Evolutionary conservation across 2,329 filamentous ascomycete species (phyloP), one percentile per base, ranked within the genome.

Genomic region (Penicillium sp.): DNA sequence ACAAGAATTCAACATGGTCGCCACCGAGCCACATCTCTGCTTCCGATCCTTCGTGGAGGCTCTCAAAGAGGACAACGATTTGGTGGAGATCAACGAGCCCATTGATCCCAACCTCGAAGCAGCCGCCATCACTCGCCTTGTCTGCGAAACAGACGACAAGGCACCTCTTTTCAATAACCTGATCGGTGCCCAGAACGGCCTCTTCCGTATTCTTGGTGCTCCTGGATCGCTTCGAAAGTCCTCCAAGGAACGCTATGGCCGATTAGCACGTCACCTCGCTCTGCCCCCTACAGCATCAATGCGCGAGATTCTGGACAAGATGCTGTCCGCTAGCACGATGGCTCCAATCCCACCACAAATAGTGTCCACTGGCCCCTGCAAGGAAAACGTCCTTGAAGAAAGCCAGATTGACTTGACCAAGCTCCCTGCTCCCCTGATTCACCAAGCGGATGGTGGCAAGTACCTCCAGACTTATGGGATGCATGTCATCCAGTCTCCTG

Each of bases 121-220:
- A 0, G 76, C 66, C 3, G 80, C 79, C 12, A 80, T 81, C 52
- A 77, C 75, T 3, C 70, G 79, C 3, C 66, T 64, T 14, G 77
- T 76, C 8, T 75, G 71, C 58, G 79, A 82, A 58, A 73, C 66
- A 0, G 62, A 78, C 45, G 74, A 72, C 55, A 78, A 77, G 50
- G 79, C 79, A 1, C 79, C 79, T 0, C 70, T 82, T 0, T 80
- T 82, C 70, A 78, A 81, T 65, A 82, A 81, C 24, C 56, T 82
- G 53, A 79, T 74, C 52, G 79, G 79, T 1, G 65, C 67, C 4
- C 62, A 75, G 30, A 62, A 79, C 40, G 79, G 79, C 8, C 66
- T 82, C 0, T 81, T 68, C 59, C 69, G 78, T 9, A 80, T 81
- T 21, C 69, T 82, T 4, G 79, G 78, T 21, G 74, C 73, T 0